Conservation (phyloP, 805 yeast species). For the Yamadazyma nakazawae region DNA sequence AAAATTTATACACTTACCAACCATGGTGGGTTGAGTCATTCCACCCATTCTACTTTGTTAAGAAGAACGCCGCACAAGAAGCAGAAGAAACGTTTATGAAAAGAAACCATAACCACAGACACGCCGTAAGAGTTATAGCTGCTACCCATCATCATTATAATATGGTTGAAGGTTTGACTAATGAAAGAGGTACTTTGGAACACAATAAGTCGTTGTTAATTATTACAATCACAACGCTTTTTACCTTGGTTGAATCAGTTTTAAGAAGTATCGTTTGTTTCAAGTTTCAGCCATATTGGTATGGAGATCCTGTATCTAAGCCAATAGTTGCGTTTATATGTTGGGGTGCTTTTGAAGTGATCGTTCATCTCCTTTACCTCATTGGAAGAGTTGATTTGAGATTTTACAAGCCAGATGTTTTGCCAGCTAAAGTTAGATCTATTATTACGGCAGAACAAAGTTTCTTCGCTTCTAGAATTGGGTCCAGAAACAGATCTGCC, state of each 20-base stretch:
- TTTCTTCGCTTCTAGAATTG: constrained; percentile 25
- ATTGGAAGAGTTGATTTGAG: constrained; percentile 69
- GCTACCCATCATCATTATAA: constrained; percentile 46
- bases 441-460: constrained; percentile 44
- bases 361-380: constrained; percentile 55
- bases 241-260: constrained; percentile 50
- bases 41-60: constrained; percentile 56
- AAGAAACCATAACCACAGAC: constrained; percentile 47
- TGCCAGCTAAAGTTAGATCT: constrained; percentile 37
- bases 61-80: constrained; percentile 46
- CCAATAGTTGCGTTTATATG: constrained; percentile 62
- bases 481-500: constrained; percentile 1
- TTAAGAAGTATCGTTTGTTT: constrained; percentile 37
- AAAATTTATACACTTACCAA: constrained; percentile 55
- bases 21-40: constrained; percentile 80
- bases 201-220: constrained; percentile 54
- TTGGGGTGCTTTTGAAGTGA: constrained; percentile 66
- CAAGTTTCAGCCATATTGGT: constrained; percentile 17
- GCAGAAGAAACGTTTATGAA: constrained; percentile 48
- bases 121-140: constrained; percentile 60
- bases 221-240: constrained; percentile 46
- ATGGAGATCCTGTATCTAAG: constrained; percentile 25
- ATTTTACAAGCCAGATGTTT: constrained; percentile 72
- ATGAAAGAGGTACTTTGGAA: constrained; percentile 40
- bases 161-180: constrained; percentile 38